Percentiles rank a stretch among this genome's conserved stretches.
phyloP scores from a whole-genome alignment of 345 rosid species.

The Iberis pinnata region DNA sequence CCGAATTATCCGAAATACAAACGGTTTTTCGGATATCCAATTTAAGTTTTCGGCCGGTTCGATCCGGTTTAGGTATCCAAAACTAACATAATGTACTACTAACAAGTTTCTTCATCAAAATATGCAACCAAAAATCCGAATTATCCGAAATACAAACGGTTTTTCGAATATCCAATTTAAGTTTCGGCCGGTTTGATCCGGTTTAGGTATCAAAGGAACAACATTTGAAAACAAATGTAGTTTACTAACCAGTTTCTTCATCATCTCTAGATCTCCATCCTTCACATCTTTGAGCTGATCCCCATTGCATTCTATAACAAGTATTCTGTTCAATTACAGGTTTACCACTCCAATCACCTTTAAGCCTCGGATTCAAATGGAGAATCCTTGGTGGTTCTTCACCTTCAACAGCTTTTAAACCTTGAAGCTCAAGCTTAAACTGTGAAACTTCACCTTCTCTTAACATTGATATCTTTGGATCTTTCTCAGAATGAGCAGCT shows the following conservation, averaged over 20 bases:
- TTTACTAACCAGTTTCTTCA: slow-evolving; percentile 67
- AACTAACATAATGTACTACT: too few relatives aligned
- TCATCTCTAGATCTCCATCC: slow-evolving; percentile 70
- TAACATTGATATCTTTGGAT: slow-evolving; percentile 47
- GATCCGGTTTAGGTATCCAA: too few relatives aligned
- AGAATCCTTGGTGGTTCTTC: slow-evolving; percentile 84
- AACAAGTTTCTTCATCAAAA: too few relatives aligned
- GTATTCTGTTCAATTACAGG: slow-evolving; percentile 93
- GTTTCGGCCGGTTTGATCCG: too few relatives aligned
- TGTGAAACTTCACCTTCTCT: slow-evolving; percentile 67
- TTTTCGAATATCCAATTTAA: too few relatives aligned
- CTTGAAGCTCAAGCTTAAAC: slow-evolving; percentile 78
- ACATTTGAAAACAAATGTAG: background rate
- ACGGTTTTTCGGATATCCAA: too few relatives aligned
- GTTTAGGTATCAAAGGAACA: background rate
- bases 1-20: too few relatives aligned
- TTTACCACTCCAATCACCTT: slow-evolving; percentile 78
- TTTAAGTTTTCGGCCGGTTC: too few relatives aligned
- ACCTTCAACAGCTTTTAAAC: slow-evolving; percentile 68
- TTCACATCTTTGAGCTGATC: slow-evolving; percentile 62
- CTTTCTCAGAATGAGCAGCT: slow-evolving; percentile 48
- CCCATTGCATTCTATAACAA: slow-evolving; percentile 91
- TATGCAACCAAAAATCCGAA: too few relatives aligned
- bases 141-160: too few relatives aligned
- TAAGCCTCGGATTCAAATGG: slow-evolving; percentile 87